Percentiles rank a stretch among this genome's conserved stretches.
These are phyloP conservation scores for Pestalotiopsis sp. DNA, from an alignment of 2,329 filamentous ascomycete genomes.

Conservation along the genomic window DNA sequence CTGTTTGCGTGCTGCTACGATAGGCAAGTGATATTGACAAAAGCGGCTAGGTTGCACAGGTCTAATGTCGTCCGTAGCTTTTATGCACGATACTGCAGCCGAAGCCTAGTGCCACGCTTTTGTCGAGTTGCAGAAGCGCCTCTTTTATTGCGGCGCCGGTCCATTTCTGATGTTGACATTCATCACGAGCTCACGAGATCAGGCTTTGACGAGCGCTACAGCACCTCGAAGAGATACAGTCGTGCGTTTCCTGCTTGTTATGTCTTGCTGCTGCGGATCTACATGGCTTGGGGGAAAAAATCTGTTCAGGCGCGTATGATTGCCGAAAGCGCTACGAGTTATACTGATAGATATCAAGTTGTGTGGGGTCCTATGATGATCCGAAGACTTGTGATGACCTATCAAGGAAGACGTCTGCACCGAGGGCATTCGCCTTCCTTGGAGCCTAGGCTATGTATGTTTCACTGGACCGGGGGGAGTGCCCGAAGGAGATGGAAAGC, in stretches of 20 bases:
- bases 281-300: constrained; percentile 25
- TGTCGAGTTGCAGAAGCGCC: constrained; percentile 32
- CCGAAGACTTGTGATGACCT: constrained; percentile 21
- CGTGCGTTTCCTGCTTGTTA: constrained; percentile 14
- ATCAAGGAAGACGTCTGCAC: constrained; percentile 26
- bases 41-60: constrained; percentile 30
- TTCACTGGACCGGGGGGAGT: constrained; percentile 26
- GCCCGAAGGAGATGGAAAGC: constrained; percentile 23
- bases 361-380: constrained; percentile 25
- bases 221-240: not conserved
- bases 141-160: not conserved
- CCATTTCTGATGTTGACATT: not conserved
- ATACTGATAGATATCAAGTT: constrained; percentile 9
- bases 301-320: constrained; percentile 31
- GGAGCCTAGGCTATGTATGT: constrained; percentile 25
- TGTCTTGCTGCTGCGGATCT: constrained; percentile 28
- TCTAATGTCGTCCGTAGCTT: constrained; percentile 25
- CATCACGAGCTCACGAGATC: constrained; percentile 4
- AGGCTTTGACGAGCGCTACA: not conserved
- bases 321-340: constrained; percentile 22
- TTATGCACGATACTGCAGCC: constrained; percentile 35
- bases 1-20: not conserved
- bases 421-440: constrained; percentile 17
- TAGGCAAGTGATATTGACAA: constrained; percentile 19
- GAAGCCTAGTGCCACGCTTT: constrained; percentile 31